A percentile compares a stretch with the other conserved stretches of the same genome.
Conservation (phyloP, 2,329 filamentous ascomycete genomes). For the Colletotrichum simmondsii region DNA sequence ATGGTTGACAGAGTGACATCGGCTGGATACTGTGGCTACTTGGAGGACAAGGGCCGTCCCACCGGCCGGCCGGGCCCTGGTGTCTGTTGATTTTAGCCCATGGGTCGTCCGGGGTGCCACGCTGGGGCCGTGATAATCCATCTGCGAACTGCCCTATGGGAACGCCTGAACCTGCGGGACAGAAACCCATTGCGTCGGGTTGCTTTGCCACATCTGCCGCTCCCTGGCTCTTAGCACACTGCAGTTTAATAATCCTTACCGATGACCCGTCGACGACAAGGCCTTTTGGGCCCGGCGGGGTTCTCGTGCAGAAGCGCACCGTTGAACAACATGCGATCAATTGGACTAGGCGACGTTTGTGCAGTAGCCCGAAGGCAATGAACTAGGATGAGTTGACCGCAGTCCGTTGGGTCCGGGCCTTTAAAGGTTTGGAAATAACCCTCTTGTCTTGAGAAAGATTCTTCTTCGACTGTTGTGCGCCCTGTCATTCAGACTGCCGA, state of each 20-base stretch:
- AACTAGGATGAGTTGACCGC: neutral
- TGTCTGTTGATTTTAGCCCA: neutral
- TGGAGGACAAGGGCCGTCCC: neutral
- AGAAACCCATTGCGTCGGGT: neutral
- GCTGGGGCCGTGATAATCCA: neutral
- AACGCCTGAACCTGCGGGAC: neutral
- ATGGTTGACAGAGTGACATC: constrained; percentile 8
- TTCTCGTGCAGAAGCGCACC: neutral
- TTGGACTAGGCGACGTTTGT: neutral
- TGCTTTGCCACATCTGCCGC: constrained; percentile 3
- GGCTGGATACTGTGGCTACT: neutral
- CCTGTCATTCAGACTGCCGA: neutral
- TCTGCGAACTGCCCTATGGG: constrained; percentile 3
- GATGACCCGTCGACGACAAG: neutral
- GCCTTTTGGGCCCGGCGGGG: neutral
- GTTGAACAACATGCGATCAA: neutral
- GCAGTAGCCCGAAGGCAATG: neutral
- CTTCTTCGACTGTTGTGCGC: neutral
- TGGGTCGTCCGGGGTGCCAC: neutral
- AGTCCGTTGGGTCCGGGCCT: neutral
- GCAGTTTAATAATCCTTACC: neutral
- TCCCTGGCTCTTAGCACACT: neutral
- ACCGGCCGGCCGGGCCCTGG: neutral
- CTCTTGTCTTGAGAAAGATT: neutral
- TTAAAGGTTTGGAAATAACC: neutral